Base-by-base conservation (phyloP, 2,329 filamentous ascomycete genomes). In the Cytospora paraplurivora region DNA sequence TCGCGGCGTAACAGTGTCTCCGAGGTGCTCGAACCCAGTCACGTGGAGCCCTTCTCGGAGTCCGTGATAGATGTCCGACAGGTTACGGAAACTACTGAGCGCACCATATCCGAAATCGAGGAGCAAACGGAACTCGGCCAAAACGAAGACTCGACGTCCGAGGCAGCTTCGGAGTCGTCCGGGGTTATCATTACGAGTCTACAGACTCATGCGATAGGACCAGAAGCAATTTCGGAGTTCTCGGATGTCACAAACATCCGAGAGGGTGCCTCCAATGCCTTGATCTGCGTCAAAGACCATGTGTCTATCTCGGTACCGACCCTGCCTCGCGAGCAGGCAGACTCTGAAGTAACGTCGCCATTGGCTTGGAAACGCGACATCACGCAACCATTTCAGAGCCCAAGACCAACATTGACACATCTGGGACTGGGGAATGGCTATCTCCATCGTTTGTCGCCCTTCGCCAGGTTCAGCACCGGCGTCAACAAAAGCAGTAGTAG, bases 361-460 rank as follows among this genome's bases (percentile, higher is more conserved):
- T 3, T 41, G 7, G 7, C 49, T 4, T 12, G 49, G 41, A 15
- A 35, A 15, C n/a, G 47, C 13, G 44, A n/a, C 5, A 21, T 2
- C 17, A 5, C 50, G 17, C 62, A n/a, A 52, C 15, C 64, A 8
- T 11, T 38, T 8, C 38, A 33, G 7, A 55, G 33, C 4, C 4
- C 54, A 27, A 49, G 64, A 10, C 21, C 62, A 1, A n/a, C 35
- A 7, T n/a, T 59, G 4, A 17, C n/a, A 7, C 58, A 55, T 13
- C 12, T 51, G 12, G 59, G 35, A 1, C 27, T 56, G 32, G 53
- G 44, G 5, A 52, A 32, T 17, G 10, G 32, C 13, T 58, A 44
- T 5, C 57, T 59, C 3, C 56, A 62, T 7, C 61, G 61, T 7
- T 35, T 59, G 19, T 55, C 57, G 19, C 51, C 59, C 35, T 59